phyloP scores from a whole-genome alignment of 306 rosid species.

The Cicer bijugum region DNA sequence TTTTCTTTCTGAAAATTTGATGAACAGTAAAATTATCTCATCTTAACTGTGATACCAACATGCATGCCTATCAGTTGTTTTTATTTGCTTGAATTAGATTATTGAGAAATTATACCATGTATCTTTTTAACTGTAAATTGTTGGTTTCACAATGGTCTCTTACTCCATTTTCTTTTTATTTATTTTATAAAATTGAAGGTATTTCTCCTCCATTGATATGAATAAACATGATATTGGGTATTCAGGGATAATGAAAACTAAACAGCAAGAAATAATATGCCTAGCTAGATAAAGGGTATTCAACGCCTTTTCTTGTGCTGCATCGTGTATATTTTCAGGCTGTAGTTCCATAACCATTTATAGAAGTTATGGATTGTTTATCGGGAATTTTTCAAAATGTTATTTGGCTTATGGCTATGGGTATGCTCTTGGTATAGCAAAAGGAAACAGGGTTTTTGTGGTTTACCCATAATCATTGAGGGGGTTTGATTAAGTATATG shows the following conservation, averaged over 20 bases:
- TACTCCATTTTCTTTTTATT: slow-evolving; percentile 5
- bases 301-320: slow-evolving; percentile 24
- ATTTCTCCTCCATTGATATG: slow-evolving; percentile 23
- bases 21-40: slow-evolving; percentile 28
- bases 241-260: not conserved
- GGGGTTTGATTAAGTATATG: slow-evolving; percentile 40
- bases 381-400: slow-evolving; percentile 17
- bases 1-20: slow-evolving; percentile 25
- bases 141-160: not conserved
- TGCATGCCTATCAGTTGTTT: slow-evolving; percentile 5
- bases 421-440: slow-evolving; percentile 23
- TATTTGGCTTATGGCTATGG: slow-evolving; percentile 22
- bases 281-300: not conserved
- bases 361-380: slow-evolving; percentile 21
- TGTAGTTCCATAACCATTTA: slow-evolving; percentile 13
- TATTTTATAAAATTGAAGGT: not conserved
- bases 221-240: slow-evolving; percentile 13
- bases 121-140: not conserved
- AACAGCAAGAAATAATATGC: not conserved
- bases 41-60: not conserved
- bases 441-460: slow-evolving; percentile 30
- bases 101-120: slow-evolving; percentile 1
- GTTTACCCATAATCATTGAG: slow-evolving; percentile 22
- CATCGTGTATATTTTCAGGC: slow-evolving; percentile 23
- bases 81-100: slow-evolving; percentile 3